phyloP scores from a whole-genome alignment of 306 rosid species.

The Argentina anserina region DNA sequence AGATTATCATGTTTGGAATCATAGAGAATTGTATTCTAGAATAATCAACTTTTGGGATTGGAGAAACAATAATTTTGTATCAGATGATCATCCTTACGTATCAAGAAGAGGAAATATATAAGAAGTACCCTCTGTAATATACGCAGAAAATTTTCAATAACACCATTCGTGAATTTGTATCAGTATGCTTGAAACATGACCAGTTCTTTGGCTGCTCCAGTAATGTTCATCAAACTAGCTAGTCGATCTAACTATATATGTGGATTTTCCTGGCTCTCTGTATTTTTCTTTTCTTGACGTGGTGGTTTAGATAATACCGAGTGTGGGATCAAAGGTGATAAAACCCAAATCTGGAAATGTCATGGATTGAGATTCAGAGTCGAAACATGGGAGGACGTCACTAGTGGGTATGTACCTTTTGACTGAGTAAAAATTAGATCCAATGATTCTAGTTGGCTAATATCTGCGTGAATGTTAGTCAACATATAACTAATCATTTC shows the following conservation, averaged over 20 bases:
- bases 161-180: not conserved
- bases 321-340: conserved; percentile 7
- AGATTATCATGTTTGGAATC: not conserved
- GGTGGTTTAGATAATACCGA: not conserved
- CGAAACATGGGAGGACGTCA: not conserved
- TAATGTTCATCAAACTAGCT: not conserved
- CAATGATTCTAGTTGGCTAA: not conserved
- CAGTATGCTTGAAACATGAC: not conserved
- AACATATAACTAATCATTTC: not conserved
- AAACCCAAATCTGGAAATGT: conserved; percentile 14
- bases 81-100: not conserved
- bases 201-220: not conserved
- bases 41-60: not conserved
- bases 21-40: not conserved
- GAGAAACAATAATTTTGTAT: not conserved
- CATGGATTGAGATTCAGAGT: conserved; percentile 1
- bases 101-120: not conserved
- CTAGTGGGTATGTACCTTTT: not conserved
- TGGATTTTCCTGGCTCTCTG: not conserved
- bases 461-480: not conserved
- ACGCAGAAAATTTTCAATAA: too few species aligned
- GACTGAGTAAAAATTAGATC: not conserved
- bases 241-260: not conserved
- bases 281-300: conserved; percentile 1
- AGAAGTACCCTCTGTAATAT: too few species aligned